Percentiles rank a stretch among this genome's conserved stretches.
Conservation (phyloP, 345 rosid species). For the Gossypium turneri region DNA sequence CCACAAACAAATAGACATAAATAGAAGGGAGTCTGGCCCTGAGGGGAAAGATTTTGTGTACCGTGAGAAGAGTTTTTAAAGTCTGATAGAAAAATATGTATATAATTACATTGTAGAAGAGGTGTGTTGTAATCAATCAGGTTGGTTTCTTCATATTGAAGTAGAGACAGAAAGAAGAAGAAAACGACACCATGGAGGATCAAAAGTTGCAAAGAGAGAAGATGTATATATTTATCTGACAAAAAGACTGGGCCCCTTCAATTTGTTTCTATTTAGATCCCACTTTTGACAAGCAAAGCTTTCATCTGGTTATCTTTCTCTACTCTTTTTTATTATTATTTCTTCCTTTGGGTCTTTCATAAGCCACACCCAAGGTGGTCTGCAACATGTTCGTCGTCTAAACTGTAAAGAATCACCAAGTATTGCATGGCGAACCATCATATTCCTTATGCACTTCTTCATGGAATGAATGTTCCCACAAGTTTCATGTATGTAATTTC, state of each 20-base stretch:
- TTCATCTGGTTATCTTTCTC: slow-evolving; percentile 27
- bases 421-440: slow-evolving; percentile 76
- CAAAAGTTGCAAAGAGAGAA: slow-evolving; percentile 22
- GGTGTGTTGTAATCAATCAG: slow-evolving; percentile 28
- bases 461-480: slow-evolving; percentile 60
- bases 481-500: slow-evolving; percentile 54
- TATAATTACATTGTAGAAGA: slow-evolving; percentile 20
- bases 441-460: slow-evolving; percentile 60
- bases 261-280: slow-evolving; percentile 31
- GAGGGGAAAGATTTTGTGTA: slow-evolving; percentile 51
- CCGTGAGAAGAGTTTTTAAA: slow-evolving; percentile 25
- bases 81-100: slow-evolving; percentile 3
- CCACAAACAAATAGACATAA: slow-evolving; percentile 13
- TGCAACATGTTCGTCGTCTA: slow-evolving; percentile 8
- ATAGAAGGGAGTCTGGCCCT: slow-evolving; percentile 24
- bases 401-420: background rate
- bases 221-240: slow-evolving; percentile 25
- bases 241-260: slow-evolving; percentile 51
- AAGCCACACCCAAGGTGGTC: background rate
- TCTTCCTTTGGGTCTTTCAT: background rate
- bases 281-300: slow-evolving; percentile 47
- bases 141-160: slow-evolving; percentile 68
- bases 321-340: background rate
- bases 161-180: slow-evolving; percentile 39
- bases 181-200: slow-evolving; percentile 46